Evolutionary conservation across 345 rosid genomes (phyloP), one percentile per base, ranked within the genome.

Genomic region (Diplotaxis tenuifolia): DNA sequence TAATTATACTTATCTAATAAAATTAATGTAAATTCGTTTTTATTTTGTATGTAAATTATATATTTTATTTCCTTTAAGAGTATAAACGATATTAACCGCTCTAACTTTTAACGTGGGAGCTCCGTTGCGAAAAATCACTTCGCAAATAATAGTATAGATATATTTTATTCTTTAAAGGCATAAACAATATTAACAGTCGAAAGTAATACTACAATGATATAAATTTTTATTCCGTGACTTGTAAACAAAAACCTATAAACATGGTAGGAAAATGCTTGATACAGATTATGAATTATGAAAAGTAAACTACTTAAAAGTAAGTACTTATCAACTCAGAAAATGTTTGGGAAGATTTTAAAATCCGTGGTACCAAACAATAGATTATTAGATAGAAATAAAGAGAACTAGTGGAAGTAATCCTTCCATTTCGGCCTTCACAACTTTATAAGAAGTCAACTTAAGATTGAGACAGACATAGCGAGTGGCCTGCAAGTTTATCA

Each of bases 401-500:
- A 34, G 19, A 36, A 73, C 65, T 59, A 66, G 78, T 79, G 81
- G 61, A 69, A 78, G 77, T 68, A 74, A 49, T 81, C 82, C 85
- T 72, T 76, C 23, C 68, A 66, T 81, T 80, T 72, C 76, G 77
- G 83, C 78, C 75, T 84, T 84, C 78, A 80, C 65, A 72, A 61
- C 76, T 58, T 67, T 73, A 25, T 52, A 59, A 56, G 63, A 82
- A 76, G 79, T 75, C 76, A 82, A 69, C 67, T 29, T 64, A 70
- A 68, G 79, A 75, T 56, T 73, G 82, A 69, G 74, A 81, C 76
- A 82, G 62, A 81, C 86, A 81, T 21, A 66, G 83, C 68, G 73
- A 86, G 84, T 85, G 88, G 89, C 74, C 83, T 74, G 68, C 78
- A 78, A 31, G 77, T 52, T 75, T 75, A 78, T 50, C 45, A 75